Conservation (phyloP, 805 yeast genomes). For the Wickerhamomyces alni region DNA sequence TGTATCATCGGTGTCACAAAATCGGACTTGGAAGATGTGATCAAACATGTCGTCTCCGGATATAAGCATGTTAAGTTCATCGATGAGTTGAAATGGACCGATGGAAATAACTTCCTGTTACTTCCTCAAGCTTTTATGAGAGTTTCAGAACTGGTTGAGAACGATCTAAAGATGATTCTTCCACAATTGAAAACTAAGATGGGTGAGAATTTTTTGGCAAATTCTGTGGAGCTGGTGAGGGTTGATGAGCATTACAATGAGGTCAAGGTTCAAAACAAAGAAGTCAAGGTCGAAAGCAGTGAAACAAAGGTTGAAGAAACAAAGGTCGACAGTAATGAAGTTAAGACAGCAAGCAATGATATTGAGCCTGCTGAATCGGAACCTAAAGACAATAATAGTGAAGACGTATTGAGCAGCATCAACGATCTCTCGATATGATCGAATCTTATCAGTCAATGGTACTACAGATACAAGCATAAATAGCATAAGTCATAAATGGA, state of each 20-base stretch:
- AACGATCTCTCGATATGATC: no score
- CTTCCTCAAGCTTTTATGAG: conserved; percentile 29
- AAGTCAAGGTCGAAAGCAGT: no score
- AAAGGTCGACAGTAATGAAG: no score
- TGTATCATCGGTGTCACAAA: conserved; percentile 46
- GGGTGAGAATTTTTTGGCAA: conserved; percentile 38
- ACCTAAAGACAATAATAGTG: no score
- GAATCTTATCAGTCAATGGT: no score
- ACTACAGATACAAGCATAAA: no score
- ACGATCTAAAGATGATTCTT: conserved; percentile 35
- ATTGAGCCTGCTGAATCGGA: no score
- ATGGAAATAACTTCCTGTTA: conserved; percentile 35
- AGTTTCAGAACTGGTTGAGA: conserved; percentile 33
- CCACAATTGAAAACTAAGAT: conserved; percentile 30
- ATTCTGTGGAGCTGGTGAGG: conserved; percentile 40
- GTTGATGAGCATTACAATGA: conserved; percentile 24
- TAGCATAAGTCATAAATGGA: no score
- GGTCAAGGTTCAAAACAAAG: no score
- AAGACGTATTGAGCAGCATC: no score
- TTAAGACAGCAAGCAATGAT: no score
- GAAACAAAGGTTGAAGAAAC: no score
- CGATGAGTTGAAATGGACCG: conserved; percentile 31
- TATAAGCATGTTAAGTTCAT: conserved; percentile 18
- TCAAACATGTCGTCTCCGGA: conserved; percentile 8
- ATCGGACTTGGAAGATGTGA: conserved; percentile 24